Conservation (phyloP, 2,329 filamentous ascomycete species). For the Esteya vermicola region DNA sequence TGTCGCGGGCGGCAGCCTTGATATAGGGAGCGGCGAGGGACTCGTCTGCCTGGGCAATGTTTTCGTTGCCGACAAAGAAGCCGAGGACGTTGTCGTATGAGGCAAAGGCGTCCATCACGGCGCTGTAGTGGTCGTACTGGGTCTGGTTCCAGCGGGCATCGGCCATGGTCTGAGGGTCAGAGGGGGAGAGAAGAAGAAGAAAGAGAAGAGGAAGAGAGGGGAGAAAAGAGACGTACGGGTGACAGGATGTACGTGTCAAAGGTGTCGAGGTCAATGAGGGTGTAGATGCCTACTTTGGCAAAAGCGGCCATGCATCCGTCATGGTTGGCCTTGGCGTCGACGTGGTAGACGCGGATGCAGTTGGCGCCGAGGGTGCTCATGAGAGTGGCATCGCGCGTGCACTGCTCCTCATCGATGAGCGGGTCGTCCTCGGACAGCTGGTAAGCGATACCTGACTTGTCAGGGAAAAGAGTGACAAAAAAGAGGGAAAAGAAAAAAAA, state of each 20-base stretch:
- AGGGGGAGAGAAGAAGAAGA: background rate
- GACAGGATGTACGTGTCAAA: conserved; percentile 51
- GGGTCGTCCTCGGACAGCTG: conserved; percentile 54
- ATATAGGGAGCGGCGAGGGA: conserved; percentile 62
- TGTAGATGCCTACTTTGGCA: conserved; percentile 66
- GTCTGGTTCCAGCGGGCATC: conserved; percentile 57
- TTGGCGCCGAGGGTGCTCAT: conserved; percentile 76
- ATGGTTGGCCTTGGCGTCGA: conserved; percentile 59
- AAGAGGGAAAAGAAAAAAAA: background rate
- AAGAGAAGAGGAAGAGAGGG: conserved; percentile 6
- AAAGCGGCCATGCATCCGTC: conserved; percentile 70
- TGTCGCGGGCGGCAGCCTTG: conserved; percentile 66
- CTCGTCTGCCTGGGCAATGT: conserved; percentile 49
- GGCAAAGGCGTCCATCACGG: conserved; percentile 65
- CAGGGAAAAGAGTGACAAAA: background rate
- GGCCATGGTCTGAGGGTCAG: conserved; percentile 41
- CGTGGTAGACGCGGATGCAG: conserved; percentile 77
- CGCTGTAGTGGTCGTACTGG: conserved; percentile 53
- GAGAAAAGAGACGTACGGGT: conserved; percentile 28
- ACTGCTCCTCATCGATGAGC: conserved; percentile 62
- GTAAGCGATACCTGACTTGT: conserved; percentile 54
- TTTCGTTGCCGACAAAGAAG: conserved; percentile 82
- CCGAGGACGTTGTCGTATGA: conserved; percentile 68
- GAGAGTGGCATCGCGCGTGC: conserved; percentile 56
- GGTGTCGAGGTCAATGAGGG: conserved; percentile 72